Evolutionary conservation across 306 rosid species (phyloP).

Genomic region (Quercus dentata): DNA sequence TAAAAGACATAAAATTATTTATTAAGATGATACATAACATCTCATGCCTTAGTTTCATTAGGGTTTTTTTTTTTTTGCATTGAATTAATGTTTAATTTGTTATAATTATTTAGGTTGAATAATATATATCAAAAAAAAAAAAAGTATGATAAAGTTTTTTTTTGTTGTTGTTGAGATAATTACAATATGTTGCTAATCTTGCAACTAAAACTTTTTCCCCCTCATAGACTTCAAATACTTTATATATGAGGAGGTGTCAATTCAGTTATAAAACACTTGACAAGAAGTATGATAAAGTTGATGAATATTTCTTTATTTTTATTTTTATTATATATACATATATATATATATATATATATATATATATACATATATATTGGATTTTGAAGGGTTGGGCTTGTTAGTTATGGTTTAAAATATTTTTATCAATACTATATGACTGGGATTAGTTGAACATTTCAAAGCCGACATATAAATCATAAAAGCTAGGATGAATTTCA

Average conservation of each 20-base stretch:
- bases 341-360: too few species aligned
- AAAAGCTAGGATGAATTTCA: neutral
- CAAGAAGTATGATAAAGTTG: too few species aligned
- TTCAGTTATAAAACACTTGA: too few species aligned
- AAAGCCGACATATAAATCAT: neutral
- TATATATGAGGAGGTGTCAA: fast-evolving
- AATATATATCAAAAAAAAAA: neutral
- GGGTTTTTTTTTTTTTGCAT: neutral
- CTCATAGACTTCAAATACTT: fast-evolving
- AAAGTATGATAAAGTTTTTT: too few species aligned
- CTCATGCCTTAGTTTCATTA: neutral
- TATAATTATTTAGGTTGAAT: neutral
- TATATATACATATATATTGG: too few species aligned
- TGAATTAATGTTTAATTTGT: too few species aligned
- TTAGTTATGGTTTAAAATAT: neutral
- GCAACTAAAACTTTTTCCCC: fast-evolving
- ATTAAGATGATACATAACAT: neutral
- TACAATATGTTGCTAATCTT: fast-evolving
- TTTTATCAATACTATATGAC: neutral
- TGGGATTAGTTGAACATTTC: neutral
- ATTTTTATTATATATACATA: too few species aligned
- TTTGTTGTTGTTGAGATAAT: too few species aligned
- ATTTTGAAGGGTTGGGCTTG: neutral
- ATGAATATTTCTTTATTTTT: too few species aligned
- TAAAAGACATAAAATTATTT: too few species aligned